A percentile compares a stretch with the other conserved stretches of the same genome.
Conservation (phyloP, 2,329 filamentous ascomycete species). For the Lachnellula arida region DNA sequence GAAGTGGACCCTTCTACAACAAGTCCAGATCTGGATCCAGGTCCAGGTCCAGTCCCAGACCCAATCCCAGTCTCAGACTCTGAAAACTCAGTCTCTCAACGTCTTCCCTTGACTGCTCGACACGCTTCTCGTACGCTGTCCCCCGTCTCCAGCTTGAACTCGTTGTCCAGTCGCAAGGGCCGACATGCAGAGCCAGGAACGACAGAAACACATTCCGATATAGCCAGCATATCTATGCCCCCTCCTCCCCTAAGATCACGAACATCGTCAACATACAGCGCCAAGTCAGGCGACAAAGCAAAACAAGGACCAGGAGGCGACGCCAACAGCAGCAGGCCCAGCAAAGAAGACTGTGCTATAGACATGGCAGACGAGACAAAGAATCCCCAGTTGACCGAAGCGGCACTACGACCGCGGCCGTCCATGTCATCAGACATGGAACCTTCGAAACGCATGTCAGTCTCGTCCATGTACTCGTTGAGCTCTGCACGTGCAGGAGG, state of each 20-base stretch:
- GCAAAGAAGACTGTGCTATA: constrained; percentile 39
- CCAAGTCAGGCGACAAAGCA: constrained; percentile 34
- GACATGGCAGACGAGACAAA: constrained; percentile 35
- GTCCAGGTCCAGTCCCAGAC: constrained; percentile 4
- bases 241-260: constrained; percentile 42
- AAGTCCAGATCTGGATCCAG: no score
- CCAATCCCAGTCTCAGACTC: constrained; percentile 3
- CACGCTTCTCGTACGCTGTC: constrained; percentile 38
- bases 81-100: not conserved
- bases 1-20: constrained; percentile 7
- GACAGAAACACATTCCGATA: constrained; percentile 52
- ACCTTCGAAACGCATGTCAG: constrained; percentile 59
- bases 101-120: constrained; percentile 3
- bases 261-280: constrained; percentile 28
- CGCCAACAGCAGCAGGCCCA: constrained; percentile 20
- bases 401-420: constrained; percentile 41
- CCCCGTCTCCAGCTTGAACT: constrained; percentile 39
- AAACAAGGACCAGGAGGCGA: constrained; percentile 1
- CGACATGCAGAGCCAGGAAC: constrained; percentile 56
- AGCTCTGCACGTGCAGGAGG: constrained; percentile 49
- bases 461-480: constrained; percentile 68
- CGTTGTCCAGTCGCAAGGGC: constrained; percentile 44
- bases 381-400: constrained; percentile 41
- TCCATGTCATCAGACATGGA: constrained; percentile 47
- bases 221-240: constrained; percentile 61